Base-by-base conservation (phyloP, 23 red algal genomes). In the Gracilaria caudata region DNA sequence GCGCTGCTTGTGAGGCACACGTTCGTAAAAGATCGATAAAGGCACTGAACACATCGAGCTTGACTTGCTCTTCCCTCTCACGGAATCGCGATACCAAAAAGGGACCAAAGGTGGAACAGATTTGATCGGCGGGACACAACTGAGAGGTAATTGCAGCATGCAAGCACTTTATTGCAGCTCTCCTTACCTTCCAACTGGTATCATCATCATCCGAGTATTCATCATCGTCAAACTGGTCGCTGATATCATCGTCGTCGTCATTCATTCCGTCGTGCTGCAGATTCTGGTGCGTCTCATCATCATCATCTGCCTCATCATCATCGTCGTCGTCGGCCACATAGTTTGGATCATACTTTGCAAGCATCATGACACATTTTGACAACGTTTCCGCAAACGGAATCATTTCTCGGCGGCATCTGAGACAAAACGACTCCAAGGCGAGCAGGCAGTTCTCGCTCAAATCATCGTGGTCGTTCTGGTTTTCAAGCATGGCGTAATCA, bases 141-240 rank as follows among this genome's bases (percentile, higher is more conserved):
- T 89, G 70, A 14, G 83, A 81, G 30, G 32, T 37, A 63, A 98
- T 72, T 8, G 81, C 61, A 7, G 85, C 91, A 80, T 91, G 78
- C 56, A 88, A 57, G 60, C 83, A 89, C 43, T 84, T 77, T 19
- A 94, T 56, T 17, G 95, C 83, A 37, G 92, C 95, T 36, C 95
- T 91, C 41, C 95, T 83, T 16, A 98, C 95, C 68, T 90, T 88
- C 86, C 95, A 94, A 71, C 95, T 98, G 20, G 84, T 54, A 65
- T 98, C 95, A 58, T 92, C 88, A 49, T 96, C 94, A 96, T 96
- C 94, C 19, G 87, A 89, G 43, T 89, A 92, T 16, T 98, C 95
- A 20, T 93, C 95, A 68, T 91, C 80, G 36, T 89, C 85, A 32
- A 59, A 87, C 25, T 87, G 63, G n/a, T 89, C 73, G 68, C 34